Evolutionary conservation across 345 rosid genomes (phyloP), one percentile per base, ranked within the genome.

Genomic region (Bruguiera gymnorhiza): DNA sequence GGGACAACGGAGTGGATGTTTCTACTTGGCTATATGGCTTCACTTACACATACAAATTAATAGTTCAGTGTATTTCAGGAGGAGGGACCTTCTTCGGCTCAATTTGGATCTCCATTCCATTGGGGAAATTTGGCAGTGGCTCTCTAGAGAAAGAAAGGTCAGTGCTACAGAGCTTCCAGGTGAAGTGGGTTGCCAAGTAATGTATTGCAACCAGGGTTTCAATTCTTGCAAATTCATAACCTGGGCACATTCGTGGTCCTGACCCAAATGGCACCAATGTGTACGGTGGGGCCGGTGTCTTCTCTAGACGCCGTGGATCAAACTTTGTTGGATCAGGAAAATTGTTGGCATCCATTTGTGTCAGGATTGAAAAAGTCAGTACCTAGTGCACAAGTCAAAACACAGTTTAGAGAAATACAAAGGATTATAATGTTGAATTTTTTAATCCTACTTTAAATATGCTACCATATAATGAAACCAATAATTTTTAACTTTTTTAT

Each of bases 181-280:
- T 70, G 58, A 76, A 76, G 5, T 11, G 37, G 36, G 72, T 82
- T 55, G 71, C 79, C 61, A 76, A 6, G 60, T 76, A 56, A 53
- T 79, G 79, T 4, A 74, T 71, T 6, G 73, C 39, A 21, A 51
- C 62, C 6, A 79, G 51, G 3, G 79, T 78, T 68, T 79, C 81
- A 29, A 82, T 60, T 37, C 78, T 75, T 0, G 80, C 76, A 60
- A 83, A 80, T 60, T 83, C 83, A 24, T 59, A 30, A 46, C 74
- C 83, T 3, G 82, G 83, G 67, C 83, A 80, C 4, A 69, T 75
- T 31, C 75, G 53, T 1, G 70, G 53, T 24, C 79, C 75, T 29
- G 79, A 73, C 24, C 73, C 73, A 8, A 74, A 63, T 51, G 67
- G 61, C 6, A 79, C 50, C 55, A 73, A 83, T 65, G 67, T 65